Conservation (phyloP, 495 filamentous ascomycete genomes). For the Trichoderma virens region DNA sequence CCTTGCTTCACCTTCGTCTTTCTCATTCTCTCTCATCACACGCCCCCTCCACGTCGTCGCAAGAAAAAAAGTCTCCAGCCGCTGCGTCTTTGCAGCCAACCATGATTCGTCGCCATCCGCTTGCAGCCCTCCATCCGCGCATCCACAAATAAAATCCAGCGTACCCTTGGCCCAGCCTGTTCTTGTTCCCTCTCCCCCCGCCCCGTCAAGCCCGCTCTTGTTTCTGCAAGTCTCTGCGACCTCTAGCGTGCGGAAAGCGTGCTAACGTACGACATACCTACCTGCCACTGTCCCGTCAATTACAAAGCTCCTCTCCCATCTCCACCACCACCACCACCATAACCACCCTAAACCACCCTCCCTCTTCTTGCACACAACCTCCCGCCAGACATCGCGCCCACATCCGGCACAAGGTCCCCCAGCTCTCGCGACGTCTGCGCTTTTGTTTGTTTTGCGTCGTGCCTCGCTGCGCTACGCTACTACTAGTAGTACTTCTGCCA, state of each 20-base stretch:
- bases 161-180: not conserved
- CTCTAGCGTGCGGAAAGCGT: constrained; percentile 1
- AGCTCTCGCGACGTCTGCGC: not conserved
- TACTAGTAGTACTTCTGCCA: not conserved
- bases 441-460: not conserved
- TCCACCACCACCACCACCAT: constrained; percentile 14
- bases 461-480: not conserved
- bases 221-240: constrained; percentile 5
- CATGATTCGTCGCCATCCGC: constrained; percentile 1
- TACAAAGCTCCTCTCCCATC: constrained; percentile 9
- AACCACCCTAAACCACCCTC: constrained; percentile 12
- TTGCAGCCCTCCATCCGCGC: constrained; percentile 6
- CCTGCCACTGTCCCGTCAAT: constrained; percentile 16
- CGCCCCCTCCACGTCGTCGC: not conserved
- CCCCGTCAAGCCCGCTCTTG: not conserved
- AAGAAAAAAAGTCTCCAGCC: not conserved
- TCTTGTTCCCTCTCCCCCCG: constrained; percentile 4
- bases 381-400: constrained; percentile 7
- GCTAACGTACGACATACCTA: constrained; percentile 9
- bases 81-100: constrained; percentile 9
- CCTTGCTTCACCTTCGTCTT: not conserved
- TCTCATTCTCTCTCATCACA: not conserved
- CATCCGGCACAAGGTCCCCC: constrained; percentile 8
- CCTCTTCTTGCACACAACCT: constrained; percentile 8
- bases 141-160: not conserved